Base-by-base conservation (phyloP, 129 eudicot species). In the Pittosporum tobira region DNA sequence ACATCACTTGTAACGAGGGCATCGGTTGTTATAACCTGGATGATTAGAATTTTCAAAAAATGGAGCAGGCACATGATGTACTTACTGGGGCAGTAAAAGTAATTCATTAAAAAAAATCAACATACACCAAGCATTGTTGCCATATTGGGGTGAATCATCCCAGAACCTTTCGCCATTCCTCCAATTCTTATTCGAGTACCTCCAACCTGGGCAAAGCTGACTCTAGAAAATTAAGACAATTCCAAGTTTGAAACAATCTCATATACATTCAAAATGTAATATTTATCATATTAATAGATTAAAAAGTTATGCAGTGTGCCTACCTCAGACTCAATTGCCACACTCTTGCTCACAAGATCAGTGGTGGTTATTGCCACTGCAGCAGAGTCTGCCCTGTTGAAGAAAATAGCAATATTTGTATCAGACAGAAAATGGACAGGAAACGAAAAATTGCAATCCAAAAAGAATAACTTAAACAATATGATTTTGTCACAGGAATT, bases 91-190 rank as follows among this genome's bases (percentile, higher is more conserved):
- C 19, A 10, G 23, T 16, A 61, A 43, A 8, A 51, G 54, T 65
- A 31, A 37, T 36, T 37, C 28, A 25, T 21, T 38, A 43, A n/a
- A 42, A 61, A 43, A n/a, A n/a, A n/a, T n/a, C n/a, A n/a, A 75
- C 94, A 25, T 83, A 91, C 98, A 59, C 98, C 95, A 72, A 91
- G 98, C 87, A 91, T 81, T 52, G 98, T 91, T 47, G 95, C 98
- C 98, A 91, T 86, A 69, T 91, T 91, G 15, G 98, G 98, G 66
- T 91, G 98, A 73, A 91, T 91, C 95, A 86, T 91, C 40, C 98
- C 98, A 42, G 98, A 90, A 61, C 98, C 98, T 73, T 90, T 90
- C 66, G 95, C 98, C 98, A 90, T 90, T 42, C 98, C 98, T 43
- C 98, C 98, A 38, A 90, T 45, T 78, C 82, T 76, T 44, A 86